A percentile compares a stretch with the other conserved stretches of the same genome.
phyloP scores from a whole-genome alignment of 768 basidiomycete genomes.

The Fistulinella prunicolor region DNA sequence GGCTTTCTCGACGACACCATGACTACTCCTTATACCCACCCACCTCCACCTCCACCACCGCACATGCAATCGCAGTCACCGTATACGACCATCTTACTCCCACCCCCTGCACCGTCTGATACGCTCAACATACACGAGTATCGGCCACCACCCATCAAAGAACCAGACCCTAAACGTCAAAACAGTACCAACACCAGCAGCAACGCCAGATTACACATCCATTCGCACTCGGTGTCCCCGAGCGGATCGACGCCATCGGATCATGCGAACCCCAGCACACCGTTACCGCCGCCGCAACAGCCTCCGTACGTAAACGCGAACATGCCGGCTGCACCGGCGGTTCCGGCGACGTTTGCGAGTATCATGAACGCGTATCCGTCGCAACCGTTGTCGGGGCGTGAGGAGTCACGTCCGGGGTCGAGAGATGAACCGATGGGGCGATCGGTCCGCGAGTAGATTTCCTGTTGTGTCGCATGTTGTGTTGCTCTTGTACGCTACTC shows the following conservation, averaged over 20 bases:
- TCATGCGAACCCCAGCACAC: conserved; percentile 9
- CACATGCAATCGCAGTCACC: conserved; percentile 23
- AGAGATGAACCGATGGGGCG: conserved; percentile 23
- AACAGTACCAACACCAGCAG: conserved; percentile 2
- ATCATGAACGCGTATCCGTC: conserved; percentile 70
- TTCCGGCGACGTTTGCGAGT: conserved; percentile 59
- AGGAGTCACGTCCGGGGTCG: conserved; percentile 26
- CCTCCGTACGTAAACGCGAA: conserved; percentile 17
- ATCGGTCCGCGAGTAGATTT: conserved; percentile 14
- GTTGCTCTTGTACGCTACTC: conserved; percentile 9
- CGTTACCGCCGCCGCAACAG: conserved; percentile 15
- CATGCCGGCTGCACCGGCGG: conserved; percentile 24
- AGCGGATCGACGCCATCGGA: conserved; percentile 19
- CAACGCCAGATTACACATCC: conserved; percentile 10
- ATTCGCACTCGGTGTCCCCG: conserved; percentile 21
- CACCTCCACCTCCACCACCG: conserved; percentile 15
- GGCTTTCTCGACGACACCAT: conserved; percentile 24
- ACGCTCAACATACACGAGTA: conserved; percentile 34
- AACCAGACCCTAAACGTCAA: conserved; percentile 19
- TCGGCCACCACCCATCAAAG: conserved; percentile 25
- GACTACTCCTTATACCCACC: conserved; percentile 16
- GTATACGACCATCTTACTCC: conserved; percentile 32
- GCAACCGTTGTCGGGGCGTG: conserved; percentile 19
- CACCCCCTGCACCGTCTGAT: conserved; percentile 25
- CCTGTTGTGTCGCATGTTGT: no score